phyloP scores from a whole-genome alignment of 345 rosid genomes.

The Eutrema japonicum region DNA sequence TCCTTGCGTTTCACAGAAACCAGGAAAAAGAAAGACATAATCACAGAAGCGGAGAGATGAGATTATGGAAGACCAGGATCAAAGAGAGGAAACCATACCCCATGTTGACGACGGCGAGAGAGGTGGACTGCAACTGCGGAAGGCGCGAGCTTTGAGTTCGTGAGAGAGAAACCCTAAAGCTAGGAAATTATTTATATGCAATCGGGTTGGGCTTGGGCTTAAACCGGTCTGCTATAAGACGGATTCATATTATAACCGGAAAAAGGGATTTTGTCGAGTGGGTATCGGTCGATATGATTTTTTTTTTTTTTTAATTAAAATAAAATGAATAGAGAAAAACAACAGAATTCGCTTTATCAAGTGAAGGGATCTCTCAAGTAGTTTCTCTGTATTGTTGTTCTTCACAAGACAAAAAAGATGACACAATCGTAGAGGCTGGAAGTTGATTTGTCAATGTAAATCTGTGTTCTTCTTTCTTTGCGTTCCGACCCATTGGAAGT shows the following conservation, averaged over 20 bases:
- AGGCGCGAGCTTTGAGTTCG: constrained; percentile 21
- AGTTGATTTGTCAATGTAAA: no score
- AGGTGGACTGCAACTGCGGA: constrained; percentile 3
- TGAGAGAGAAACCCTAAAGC: constrained; percentile 29
- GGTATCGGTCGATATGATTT: no score
- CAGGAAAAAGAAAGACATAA: not conserved
- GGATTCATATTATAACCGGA: not conserved
- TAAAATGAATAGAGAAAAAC: no score
- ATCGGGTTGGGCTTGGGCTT: constrained; percentile 5
- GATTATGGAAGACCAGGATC: not conserved
- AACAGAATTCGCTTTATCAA: no score
- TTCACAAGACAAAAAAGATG: no score
- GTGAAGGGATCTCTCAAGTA: no score
- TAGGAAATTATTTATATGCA: not conserved
- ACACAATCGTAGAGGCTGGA: no score
- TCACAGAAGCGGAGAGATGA: not conserved
- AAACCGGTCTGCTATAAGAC: constrained; percentile 16
- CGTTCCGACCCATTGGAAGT: constrained; percentile 42
- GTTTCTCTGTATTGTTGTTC: no score
- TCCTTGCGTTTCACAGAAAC: not conserved
- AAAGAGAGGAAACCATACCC: constrained; percentile 26
- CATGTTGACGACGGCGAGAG: constrained; percentile 43
- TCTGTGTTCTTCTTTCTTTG: no score
- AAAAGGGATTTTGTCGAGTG: not conserved
- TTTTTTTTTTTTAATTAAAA: no score